A percentile compares a stretch with the other conserved stretches of the same genome.
Conservation (phyloP, 257 asterid species). For the Ehretia macrophylla region DNA sequence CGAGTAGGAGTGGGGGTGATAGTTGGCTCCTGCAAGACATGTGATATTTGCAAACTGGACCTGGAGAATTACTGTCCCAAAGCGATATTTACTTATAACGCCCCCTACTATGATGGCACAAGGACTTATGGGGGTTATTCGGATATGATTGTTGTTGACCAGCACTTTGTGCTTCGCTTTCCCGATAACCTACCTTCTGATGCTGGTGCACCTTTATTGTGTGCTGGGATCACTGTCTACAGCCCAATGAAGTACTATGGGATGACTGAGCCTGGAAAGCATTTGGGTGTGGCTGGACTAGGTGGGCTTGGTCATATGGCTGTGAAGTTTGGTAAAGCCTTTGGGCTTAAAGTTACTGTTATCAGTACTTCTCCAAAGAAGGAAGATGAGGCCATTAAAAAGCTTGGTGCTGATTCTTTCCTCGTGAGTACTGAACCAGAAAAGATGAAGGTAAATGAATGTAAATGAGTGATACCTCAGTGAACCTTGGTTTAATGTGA, state of each 20-base stretch:
- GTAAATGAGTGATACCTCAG: no score
- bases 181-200: conserved; percentile 52
- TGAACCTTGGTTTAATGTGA: background rate
- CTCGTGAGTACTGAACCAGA: conserved; percentile 39
- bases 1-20: conserved; percentile 66
- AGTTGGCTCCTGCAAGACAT: conserved; percentile 50
- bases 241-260: conserved; percentile 63
- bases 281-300: conserved; percentile 61
- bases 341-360: conserved; percentile 62
- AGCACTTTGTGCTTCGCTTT: conserved; percentile 44
- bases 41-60: conserved; percentile 46
- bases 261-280: conserved; percentile 54
- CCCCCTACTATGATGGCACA: conserved; percentile 41
- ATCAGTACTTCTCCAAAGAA: conserved; percentile 53
- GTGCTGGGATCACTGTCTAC: conserved; percentile 70
- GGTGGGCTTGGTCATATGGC: conserved; percentile 80
- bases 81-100: conserved; percentile 37
- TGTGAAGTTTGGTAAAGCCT: conserved; percentile 65
- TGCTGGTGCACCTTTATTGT: conserved; percentile 54
- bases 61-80: conserved; percentile 57
- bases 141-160: conserved; percentile 47
- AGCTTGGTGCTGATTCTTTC: conserved; percentile 59
- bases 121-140: conserved; percentile 67
- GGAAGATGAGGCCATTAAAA: conserved; percentile 42
- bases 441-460: conserved; percentile 35